Evolutionary conservation across 2,329 filamentous ascomycete genomes (phyloP), one percentile per base, ranked within the genome.

Genomic region (Helotiales sp.): DNA sequence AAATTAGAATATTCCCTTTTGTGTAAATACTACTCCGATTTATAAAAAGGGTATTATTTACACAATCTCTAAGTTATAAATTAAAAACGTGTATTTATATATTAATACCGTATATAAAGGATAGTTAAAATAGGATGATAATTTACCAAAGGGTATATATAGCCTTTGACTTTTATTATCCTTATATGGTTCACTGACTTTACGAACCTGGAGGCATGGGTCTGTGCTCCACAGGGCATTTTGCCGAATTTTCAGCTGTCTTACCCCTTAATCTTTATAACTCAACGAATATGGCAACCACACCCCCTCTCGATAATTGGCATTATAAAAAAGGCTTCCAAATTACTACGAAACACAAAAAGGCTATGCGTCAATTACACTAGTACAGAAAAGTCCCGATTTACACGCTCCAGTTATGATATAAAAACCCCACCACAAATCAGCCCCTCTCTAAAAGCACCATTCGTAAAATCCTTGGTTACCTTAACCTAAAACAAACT

Each of bases 1-100:
- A 26, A 82, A 82, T 75, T 63, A 75, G 67, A 75, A 71, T 43
- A 69, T 80, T 24, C 73, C 74, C 30, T 75, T 79, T 26, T 83
- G 81, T 69, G 77, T 75, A 26, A 73, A 76, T 54, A 81, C 81
- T 0, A 74, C 76, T 6, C 73, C 76, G 0, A 75, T 75, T 1
- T 82, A 83, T 68, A 75, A 80, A 64, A 76, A 80, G 63, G 81
- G 81, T 28, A 78, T 83, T 26, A 80, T 80, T 8, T 77, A 81
- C 52, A 80, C 80, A 52, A 81, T 82, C 63, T 65, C 74, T 5
- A 75, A 73, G 55, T 69, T 82, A n/a, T 80, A 81, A 70, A 75
- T 75, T 50, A 71, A 74, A 15, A 75, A 82, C 59, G 76, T 82
- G 20, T 71, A 77, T 17, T 71, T 82, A 6, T 82, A 82, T 70